Evolutionary conservation across 352 stramenopile genomes (phyloP), one percentile per base, ranked within the genome.

Genomic region (Phytophthora cajani): DNA sequence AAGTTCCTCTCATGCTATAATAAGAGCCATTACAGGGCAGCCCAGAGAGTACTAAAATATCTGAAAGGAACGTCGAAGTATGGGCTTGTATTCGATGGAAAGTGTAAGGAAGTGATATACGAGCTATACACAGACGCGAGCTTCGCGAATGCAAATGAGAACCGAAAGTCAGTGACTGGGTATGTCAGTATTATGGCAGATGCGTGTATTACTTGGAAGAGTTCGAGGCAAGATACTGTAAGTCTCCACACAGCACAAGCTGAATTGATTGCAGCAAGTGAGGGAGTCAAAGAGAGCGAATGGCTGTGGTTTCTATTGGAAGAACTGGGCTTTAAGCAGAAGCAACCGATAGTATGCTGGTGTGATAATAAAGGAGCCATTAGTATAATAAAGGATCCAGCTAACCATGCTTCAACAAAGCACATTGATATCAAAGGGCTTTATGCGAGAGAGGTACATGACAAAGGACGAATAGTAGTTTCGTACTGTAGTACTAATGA

Each of bases 211-310:
- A 64, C 46, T 49, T 57, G 30, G 58, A 49, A 64, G 40, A 64
- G 44, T 25, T 49, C 58, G 17, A 62, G 58, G 19, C 30, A 64
- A 64, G 21, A 52, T 47, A 64, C 44, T 16, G 36, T 42, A 16
- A 42, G 36, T 36, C 56, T 71, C 2, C 46, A 67, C 25, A 71
- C 57, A 44, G 57, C 64, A 32, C 55, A 71, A 27, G 19, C 50
- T 25, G 64, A 71, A 40, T 12, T 66, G 40, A 66, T 71, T n/a
- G 64, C 64, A 17, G 38, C 42, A 6, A 67, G 64, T 49, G 57
- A 67, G 61, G 36, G 57, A 2, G 23, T 71, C 4, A 71, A 61
- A 59, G 56, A 67, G 16, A 66, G 51, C 2, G 56, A 49, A 23
- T 67, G 33, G 49, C 4, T 60, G 30, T 55, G 44, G 19, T 16